Evolutionary conservation across 345 rosid genomes (phyloP).

Genomic region (Gossypium arboreum): DNA sequence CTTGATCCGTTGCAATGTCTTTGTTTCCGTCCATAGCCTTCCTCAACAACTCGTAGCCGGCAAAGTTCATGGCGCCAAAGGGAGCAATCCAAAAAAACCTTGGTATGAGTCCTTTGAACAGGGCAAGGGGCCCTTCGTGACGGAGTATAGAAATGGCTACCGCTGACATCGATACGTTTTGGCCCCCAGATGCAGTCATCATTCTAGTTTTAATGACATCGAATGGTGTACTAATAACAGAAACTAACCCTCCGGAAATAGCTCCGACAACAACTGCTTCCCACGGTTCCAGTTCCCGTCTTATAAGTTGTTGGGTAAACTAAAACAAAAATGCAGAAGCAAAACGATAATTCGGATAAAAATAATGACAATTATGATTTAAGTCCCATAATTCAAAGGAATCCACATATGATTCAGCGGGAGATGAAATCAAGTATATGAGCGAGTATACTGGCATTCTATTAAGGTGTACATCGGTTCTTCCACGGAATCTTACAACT

Average conservation of each 20-base stretch:
- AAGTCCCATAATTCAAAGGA: too few relatives aligned
- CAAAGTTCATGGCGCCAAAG: slow-evolving; percentile 99
- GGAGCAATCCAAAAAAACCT: slow-evolving; percentile 99
- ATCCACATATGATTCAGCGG: too few relatives aligned
- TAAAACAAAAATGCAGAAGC: slow-evolving; percentile 21
- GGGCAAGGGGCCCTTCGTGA: slow-evolving; percentile 89
- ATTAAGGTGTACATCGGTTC: too few relatives aligned
- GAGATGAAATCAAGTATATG: too few relatives aligned
- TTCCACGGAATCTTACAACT: too few relatives aligned
- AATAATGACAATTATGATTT: too few relatives aligned
- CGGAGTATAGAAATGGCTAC: slow-evolving; percentile 69
- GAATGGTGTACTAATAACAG: slow-evolving; percentile 85
- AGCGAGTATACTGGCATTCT: too few relatives aligned
- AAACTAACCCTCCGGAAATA: slow-evolving; percentile 87
- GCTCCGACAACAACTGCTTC: slow-evolving; percentile 89
- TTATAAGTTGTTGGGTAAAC: slow-evolving; percentile 62
- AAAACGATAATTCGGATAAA: neutral
- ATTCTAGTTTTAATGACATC: slow-evolving; percentile 98
- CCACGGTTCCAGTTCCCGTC: slow-evolving; percentile 93
- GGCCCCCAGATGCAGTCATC: slow-evolving; percentile 95
- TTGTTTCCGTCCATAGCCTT: slow-evolving; percentile 76
- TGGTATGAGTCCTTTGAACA: slow-evolving; percentile 92
- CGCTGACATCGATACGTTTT: slow-evolving; percentile 69
- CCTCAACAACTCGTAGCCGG: slow-evolving; percentile 90
- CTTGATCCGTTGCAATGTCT: slow-evolving; percentile 31